phyloP scores from a whole-genome alignment of 768 basidiomycete genomes.

The Collybia sordida region DNA sequence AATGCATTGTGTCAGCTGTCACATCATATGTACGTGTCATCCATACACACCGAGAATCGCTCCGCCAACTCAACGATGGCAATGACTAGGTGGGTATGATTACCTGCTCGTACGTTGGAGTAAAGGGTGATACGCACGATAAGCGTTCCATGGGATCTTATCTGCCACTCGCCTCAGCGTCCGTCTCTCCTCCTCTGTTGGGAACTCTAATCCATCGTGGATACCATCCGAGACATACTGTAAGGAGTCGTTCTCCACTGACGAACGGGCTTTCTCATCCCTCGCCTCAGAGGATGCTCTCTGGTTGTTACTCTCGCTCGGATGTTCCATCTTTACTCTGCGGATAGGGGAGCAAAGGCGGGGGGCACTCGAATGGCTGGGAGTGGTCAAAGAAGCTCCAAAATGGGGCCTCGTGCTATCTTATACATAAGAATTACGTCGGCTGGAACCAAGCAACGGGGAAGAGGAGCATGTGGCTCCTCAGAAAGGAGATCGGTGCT shows the following conservation, averaged over 20 bases:
- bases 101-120: neutral
- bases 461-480: neutral
- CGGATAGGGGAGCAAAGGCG: neutral
- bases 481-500: too few relatives aligned
- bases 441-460: neutral
- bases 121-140: slow-evolving; percentile 31
- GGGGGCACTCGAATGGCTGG: neutral
- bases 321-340: neutral
- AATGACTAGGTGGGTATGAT: slow-evolving; percentile 42
- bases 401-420: neutral
- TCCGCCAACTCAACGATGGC: slow-evolving; percentile 70
- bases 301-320: neutral
- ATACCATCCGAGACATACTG: slow-evolving; percentile 22
- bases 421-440: neutral
- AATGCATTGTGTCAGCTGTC: neutral
- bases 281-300: neutral
- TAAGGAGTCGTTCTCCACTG: neutral
- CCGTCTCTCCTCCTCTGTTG: slow-evolving; percentile 57
- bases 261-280: slow-evolving; percentile 2
- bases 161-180: slow-evolving; percentile 66
- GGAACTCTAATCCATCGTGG: slow-evolving; percentile 59
- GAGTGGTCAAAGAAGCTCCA: neutral
- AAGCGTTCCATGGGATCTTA: slow-evolving; percentile 55
- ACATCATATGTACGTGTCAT: neutral
- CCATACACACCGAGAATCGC: slow-evolving; percentile 59